These are phyloP conservation scores for Tylopilus subfusipes DNA, from an alignment of 768 basidiomycete species.

Conservation along the genomic window DNA sequence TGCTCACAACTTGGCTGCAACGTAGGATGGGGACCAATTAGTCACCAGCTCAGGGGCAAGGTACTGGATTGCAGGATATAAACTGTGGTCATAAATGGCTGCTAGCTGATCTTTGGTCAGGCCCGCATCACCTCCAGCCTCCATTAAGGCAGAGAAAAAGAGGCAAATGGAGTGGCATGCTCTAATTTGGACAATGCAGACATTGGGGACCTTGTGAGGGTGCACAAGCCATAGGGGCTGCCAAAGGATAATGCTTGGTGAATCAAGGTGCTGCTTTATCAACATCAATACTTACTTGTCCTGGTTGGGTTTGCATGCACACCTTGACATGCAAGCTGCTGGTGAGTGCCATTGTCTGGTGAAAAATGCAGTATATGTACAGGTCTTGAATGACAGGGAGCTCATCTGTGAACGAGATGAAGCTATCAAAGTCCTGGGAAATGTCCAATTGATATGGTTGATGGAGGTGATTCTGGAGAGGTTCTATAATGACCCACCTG, in stretches of 20 bases:
- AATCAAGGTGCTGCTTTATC: background rate
- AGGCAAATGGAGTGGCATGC: background rate
- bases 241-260: background rate
- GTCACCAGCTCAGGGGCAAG: slow-evolving; percentile 1
- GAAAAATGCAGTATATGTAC: slow-evolving; percentile 1
- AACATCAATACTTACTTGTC: background rate
- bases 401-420: slow-evolving; percentile 1
- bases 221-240: background rate
- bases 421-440: slow-evolving; percentile 1
- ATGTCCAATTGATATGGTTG: background rate
- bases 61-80: slow-evolving; percentile 1
- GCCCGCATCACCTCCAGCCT: background rate
- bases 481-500: background rate
- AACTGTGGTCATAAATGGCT: background rate
- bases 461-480: background rate
- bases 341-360: background rate
- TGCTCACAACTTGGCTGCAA: background rate
- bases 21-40: slow-evolving; percentile 3
- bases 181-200: slow-evolving; percentile 4
- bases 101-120: background rate
- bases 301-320: background rate
- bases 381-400: background rate
- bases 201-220: slow-evolving; percentile 2
- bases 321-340: slow-evolving; percentile 1
- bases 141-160: slow-evolving; percentile 3